phyloP scores from a whole-genome alignment of 176 grass and related monocot genomes.

The Dactylis glomerata region DNA sequence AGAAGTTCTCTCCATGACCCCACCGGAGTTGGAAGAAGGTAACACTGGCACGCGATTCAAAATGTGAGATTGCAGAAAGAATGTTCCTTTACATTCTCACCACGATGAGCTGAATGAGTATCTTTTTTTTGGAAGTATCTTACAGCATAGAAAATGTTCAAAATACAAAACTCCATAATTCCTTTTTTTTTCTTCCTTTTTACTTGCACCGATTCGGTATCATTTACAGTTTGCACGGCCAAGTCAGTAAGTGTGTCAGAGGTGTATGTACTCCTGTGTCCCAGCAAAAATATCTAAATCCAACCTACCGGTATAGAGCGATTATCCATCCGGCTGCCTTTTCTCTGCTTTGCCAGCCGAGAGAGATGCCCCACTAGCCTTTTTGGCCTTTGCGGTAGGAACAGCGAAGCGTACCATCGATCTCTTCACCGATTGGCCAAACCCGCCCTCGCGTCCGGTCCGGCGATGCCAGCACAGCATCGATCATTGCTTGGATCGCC shows the following conservation, averaged over 20 bases:
- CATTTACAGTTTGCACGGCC: constrained; percentile 30
- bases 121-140: too few species aligned
- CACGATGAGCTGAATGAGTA: too few species aligned
- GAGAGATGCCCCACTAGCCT: constrained; percentile 11
- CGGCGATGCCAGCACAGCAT: neutral
- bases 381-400: constrained; percentile 18
- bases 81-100: neutral
- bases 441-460: neutral
- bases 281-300: constrained; percentile 32
- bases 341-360: constrained; percentile 26
- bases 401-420: constrained; percentile 5
- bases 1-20: too few species aligned
- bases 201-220: neutral
- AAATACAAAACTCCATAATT: neutral
- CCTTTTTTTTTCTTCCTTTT: neutral
- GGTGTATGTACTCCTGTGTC: constrained; percentile 31
- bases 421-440: constrained; percentile 27
- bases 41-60: neutral
- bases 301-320: constrained; percentile 11
- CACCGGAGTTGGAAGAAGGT: neutral
- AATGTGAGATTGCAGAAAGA: neutral
- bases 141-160: neutral
- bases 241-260: constrained; percentile 37
- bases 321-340: neutral
- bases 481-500: constrained; percentile 44